Evolutionary conservation across 306 rosid species (phyloP).

Genomic region (Hippophae tibetana): DNA sequence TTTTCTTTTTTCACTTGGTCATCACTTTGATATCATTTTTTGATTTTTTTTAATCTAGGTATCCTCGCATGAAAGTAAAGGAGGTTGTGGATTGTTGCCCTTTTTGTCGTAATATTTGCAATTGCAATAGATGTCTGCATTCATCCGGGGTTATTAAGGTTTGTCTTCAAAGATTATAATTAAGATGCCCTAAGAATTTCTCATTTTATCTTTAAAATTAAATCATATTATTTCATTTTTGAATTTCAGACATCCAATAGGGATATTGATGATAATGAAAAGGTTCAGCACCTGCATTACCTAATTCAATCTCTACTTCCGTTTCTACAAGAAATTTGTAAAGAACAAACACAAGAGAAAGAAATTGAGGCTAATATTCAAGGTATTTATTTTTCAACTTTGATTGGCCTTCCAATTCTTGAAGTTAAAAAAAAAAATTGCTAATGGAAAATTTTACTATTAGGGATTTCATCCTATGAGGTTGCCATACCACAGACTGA

Average conservation of each 20-base stretch:
- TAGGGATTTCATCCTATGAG: conserved; percentile 39
- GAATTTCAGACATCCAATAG: conserved; percentile 44
- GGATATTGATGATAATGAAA: conserved; percentile 36
- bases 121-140: conserved; percentile 69
- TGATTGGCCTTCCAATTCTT: conserved; percentile 17
- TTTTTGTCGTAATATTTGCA: conserved; percentile 57
- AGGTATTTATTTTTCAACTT: conserved; percentile 38
- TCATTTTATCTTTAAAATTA: neutral
- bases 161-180: conserved; percentile 7
- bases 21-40: neutral
- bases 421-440: conserved; percentile 1
- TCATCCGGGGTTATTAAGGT: conserved; percentile 60
- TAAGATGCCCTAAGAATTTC: conserved; percentile 4
- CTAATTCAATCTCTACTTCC: conserved; percentile 39
- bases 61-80: conserved; percentile 42
- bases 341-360: conserved; percentile 53
- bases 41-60: conserved; percentile 38
- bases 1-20: neutral
- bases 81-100: conserved; percentile 54
- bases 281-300: conserved; percentile 37
- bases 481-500: conserved; percentile 42
- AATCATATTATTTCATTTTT: conserved; percentile 4
- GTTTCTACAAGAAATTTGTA: conserved; percentile 44
- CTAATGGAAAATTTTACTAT: conserved; percentile 12
- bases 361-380: conserved; percentile 55